Evolutionary conservation across 768 basidiomycete species (phyloP), one percentile per base, ranked within the genome.

Genomic region (Trametes sanguinea): DNA sequence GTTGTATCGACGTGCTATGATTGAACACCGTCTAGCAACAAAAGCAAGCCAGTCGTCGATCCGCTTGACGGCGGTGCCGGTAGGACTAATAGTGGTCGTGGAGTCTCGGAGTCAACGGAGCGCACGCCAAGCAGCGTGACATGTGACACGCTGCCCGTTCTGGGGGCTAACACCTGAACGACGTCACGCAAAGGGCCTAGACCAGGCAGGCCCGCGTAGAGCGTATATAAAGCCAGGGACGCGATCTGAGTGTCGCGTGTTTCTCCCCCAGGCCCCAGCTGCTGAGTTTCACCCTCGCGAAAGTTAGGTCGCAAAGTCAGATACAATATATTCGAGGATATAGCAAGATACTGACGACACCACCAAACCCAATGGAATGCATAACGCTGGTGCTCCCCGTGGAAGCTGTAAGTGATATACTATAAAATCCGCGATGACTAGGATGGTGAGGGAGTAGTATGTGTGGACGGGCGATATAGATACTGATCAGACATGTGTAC

Each of bases 331-430:
- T 48, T 48, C 22, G 22, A 37, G 39, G 56, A 56, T 48, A 48
- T 57, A 56, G 35, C 35, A 37, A 6, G 35, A 37, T 37, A 40
- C 56, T 57, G 56, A 48, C 56, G 30, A 57, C 56, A 48, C 46
- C 56, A 57, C 55, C 55, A 48, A 57, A 11, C 56, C 56, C 56
- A 57, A 48, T 48, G 56, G 56, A 57, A 57, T 57, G 56, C 46
- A 57, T 57, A 40, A 27, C 22, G 46, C 39, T 17, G 46, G 40
- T 17, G 10, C 17, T 11, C 32, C 37, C 17, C 37, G 30, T 9
- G 35, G 30, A 51, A 45, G 29, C 29, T 30, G 40, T 29, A 16
- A 51, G 50, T 57, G 29, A 22, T 62, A 22, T 62, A 46, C 22
- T 43, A 43, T 14, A 1, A 14, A n/a, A 43, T 43, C 42, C 35